A percentile compares a stretch with the other conserved stretches of the same genome.
phyloP scores from a whole-genome alignment of 495 filamentous ascomycete genomes.

The Cladorrhinum samala region DNA sequence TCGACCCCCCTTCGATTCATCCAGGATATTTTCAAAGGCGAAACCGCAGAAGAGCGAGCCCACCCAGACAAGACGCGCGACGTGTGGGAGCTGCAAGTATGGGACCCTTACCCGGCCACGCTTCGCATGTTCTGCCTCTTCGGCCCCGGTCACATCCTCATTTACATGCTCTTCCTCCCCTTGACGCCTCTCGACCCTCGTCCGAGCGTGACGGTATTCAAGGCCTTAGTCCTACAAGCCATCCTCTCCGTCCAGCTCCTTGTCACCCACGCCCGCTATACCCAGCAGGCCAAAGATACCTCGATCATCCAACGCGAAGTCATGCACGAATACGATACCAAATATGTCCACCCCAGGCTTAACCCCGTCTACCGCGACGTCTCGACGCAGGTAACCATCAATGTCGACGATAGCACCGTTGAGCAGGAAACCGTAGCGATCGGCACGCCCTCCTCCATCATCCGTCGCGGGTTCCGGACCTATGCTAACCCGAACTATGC shows the following conservation, averaged over 20 bases:
- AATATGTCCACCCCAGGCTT: slow-evolving; percentile 87
- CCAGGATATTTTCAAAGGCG: slow-evolving; percentile 53
- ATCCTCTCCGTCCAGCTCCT: slow-evolving; percentile 74
- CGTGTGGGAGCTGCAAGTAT: slow-evolving; percentile 91
- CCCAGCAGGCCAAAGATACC: slow-evolving; percentile 78
- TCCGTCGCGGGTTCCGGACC: slow-evolving; percentile 76
- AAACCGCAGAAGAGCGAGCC: slow-evolving; percentile 64
- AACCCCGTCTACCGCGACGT: slow-evolving; percentile 79
- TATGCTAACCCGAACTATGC: slow-evolving; percentile 85
- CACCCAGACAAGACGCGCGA: slow-evolving; percentile 80
- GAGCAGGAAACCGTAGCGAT: slow-evolving; percentile 55
- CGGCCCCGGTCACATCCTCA: slow-evolving; percentile 82
- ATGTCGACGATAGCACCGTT: slow-evolving; percentile 26
- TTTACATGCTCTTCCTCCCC: slow-evolving; percentile 84
- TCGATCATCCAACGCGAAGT: slow-evolving; percentile 84
- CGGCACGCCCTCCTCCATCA: slow-evolving; percentile 70
- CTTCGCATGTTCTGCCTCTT: slow-evolving; percentile 83
- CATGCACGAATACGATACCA: slow-evolving; percentile 89
- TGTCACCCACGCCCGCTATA: slow-evolving; percentile 62
- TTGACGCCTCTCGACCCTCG: slow-evolving; percentile 65
- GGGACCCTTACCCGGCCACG: slow-evolving; percentile 84
- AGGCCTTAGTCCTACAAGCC: slow-evolving; percentile 60
- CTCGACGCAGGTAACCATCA: slow-evolving; percentile 60
- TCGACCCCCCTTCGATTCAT: slow-evolving; percentile 76
- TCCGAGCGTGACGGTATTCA: slow-evolving; percentile 79